Base-by-base conservation (phyloP, 2,329 filamentous ascomycete species). In the Verticillium nubilum region DNA sequence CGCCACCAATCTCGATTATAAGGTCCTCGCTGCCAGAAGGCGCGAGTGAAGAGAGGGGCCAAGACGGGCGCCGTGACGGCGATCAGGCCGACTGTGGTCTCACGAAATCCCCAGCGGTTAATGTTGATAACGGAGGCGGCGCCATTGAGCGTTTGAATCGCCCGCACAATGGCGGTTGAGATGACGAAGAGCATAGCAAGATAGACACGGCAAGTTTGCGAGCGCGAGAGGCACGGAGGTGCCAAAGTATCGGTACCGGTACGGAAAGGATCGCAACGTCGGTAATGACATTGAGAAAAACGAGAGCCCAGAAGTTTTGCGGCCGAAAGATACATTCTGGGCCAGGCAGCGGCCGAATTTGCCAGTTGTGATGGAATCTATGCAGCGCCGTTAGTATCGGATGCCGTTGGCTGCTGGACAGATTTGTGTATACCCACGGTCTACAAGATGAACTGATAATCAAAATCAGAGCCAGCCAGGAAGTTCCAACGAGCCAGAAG, bases 141-240 rank as follows among this genome's bases (percentile, higher is more conserved):
- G 0, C 64, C 64, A 2, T 53, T 42, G 12, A 70, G 61, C 0
- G 68, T 70, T 4, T 63, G 57, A 2, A 62, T 52, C 0, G 66
- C 67, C 1, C 67, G 63, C 3, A 69, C 58, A 17, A 70, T 54
- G 0, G 67, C 68, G 1, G 67, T 68, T 3, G 64, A 65, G 19
- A 70, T 69, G 33, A 70, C 58, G 56, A 70, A 70, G 4, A 69
- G 5, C 64, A 68, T 2, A 70, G 59, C 4, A 69, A 60, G 1
- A 69, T 35, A 1, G 63, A 60, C 6, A 70, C 64, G 13, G 63
- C 63, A 1, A 69, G 52, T 19, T 65, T 65, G 25, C 62, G 61
- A 9, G 54, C 52, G 9, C 62, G 47, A 3, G 60, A 56, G 0
- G 66, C 60, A 4, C 62, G 60, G 4, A 66, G 63, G 1, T 60